Conservation (phyloP, 169 alveolate species). For the Babesia sp. region DNA sequence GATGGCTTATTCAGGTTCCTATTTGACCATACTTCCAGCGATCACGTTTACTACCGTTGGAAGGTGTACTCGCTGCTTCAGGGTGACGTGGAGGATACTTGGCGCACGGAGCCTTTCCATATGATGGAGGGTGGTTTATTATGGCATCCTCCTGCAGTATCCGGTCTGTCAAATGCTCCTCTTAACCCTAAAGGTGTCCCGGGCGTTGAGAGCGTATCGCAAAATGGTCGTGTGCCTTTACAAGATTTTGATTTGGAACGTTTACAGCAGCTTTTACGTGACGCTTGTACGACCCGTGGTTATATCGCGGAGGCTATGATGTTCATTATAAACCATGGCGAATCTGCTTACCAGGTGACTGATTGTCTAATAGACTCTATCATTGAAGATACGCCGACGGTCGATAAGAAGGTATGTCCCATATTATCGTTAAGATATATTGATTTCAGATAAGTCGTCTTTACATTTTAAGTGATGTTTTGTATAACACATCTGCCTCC, state of each 20-base stretch:
- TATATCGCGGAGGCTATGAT: constrained; percentile 57
- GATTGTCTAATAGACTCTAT: constrained; percentile 29
- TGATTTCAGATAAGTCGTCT: constrained; percentile 42
- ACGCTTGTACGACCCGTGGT: constrained; percentile 16
- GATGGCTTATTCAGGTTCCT: constrained; percentile 55
- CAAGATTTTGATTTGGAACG: background rate
- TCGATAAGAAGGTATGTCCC: constrained; percentile 35
- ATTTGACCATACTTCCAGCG: constrained; percentile 39
- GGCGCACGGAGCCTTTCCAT: constrained; percentile 38
- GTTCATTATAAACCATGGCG: constrained; percentile 63
- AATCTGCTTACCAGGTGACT: constrained; percentile 60
- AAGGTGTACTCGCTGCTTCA: constrained; percentile 62
- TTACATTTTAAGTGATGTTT: constrained; percentile 56
- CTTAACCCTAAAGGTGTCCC: background rate
- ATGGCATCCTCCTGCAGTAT: constrained; percentile 41
- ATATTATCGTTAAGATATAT: background rate
- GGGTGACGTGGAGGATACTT: constrained; percentile 30
- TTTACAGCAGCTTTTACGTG: constrained; percentile 13
- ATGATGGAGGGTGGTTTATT: constrained; percentile 20
- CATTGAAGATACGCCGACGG: constrained; percentile 14
- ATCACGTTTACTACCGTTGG: constrained; percentile 66
- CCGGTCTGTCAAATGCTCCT: background rate
- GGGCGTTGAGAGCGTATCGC: background rate
- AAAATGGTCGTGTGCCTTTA: constrained; percentile 39
- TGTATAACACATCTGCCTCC: constrained; percentile 60